Conservation (phyloP, 2,329 filamentous ascomycete genomes). For the Reticulascus tulasneorum region DNA sequence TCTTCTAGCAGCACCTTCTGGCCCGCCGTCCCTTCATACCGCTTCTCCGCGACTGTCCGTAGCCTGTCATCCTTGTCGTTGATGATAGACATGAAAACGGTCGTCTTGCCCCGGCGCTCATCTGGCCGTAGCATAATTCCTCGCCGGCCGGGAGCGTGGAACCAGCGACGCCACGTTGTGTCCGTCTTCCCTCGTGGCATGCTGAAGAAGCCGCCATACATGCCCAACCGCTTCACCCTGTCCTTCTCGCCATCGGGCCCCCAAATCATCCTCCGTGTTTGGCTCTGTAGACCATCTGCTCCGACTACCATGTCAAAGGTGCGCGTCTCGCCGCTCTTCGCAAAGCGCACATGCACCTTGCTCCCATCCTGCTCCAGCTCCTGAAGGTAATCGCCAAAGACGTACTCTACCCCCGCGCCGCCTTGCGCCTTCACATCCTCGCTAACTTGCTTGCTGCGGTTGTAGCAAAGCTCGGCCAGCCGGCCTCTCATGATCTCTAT, state of each 20-base stretch:
- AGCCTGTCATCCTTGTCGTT: slow-evolving; percentile 21
- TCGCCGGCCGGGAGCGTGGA: slow-evolving; percentile 30
- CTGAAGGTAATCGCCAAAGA: slow-evolving; percentile 24
- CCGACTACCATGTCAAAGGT: slow-evolving; percentile 50
- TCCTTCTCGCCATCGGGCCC: slow-evolving; percentile 20
- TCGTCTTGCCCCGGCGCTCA: slow-evolving; percentile 12
- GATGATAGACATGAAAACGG: slow-evolving; percentile 23
- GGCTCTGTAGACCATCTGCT: slow-evolving; percentile 50
- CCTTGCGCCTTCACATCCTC: not conserved
- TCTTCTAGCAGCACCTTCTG: slow-evolving; percentile 36
- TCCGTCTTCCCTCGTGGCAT: slow-evolving; percentile 24
- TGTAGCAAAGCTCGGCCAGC: slow-evolving; percentile 44
- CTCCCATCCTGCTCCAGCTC: slow-evolving; percentile 23
- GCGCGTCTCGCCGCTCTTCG: slow-evolving; percentile 32
- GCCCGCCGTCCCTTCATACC: slow-evolving; percentile 19
- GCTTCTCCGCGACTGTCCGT: slow-evolving; percentile 4
- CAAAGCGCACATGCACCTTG: slow-evolving; percentile 33
- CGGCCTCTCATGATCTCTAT: slow-evolving; percentile 58
- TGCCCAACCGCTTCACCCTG: slow-evolving; percentile 22
- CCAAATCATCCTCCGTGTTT: slow-evolving; percentile 36
- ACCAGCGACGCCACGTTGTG: slow-evolving; percentile 20
- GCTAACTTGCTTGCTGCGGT: slow-evolving; percentile 24
- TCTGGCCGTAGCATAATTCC: slow-evolving; percentile 33
- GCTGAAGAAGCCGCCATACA: slow-evolving; percentile 36
- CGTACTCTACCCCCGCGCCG: slow-evolving; percentile 16